These are phyloP conservation scores for Collybia nuda DNA, from an alignment of 768 basidiomycete species.

Conservation along the genomic window DNA sequence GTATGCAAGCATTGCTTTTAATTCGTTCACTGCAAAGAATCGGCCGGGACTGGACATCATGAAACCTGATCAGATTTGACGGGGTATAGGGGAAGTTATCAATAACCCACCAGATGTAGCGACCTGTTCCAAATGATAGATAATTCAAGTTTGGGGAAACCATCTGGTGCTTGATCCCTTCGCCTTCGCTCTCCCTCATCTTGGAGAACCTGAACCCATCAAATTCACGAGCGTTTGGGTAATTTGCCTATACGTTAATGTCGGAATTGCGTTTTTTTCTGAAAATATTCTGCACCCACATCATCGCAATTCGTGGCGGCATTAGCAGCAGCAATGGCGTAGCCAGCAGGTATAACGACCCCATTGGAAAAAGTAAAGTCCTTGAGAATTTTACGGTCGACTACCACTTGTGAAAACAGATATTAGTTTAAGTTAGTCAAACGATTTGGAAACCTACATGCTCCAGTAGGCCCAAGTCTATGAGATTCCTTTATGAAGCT, in stretches of 20 bases:
- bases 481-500: conserved; percentile 39
- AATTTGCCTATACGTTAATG: neutral
- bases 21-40: conserved; percentile 37
- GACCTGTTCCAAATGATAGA: conserved; percentile 31
- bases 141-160: conserved; percentile 24
- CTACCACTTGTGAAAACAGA: conserved; percentile 9
- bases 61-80: neutral
- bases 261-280: neutral
- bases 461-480: conserved; percentile 12
- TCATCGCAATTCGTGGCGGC: conserved; percentile 25
- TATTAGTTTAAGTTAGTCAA: no score
- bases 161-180: conserved; percentile 28
- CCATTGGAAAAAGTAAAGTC: conserved; percentile 47
- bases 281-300: neutral
- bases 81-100: neutral
- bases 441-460: no score
- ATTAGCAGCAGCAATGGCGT: conserved; percentile 27
- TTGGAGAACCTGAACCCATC: conserved; percentile 42
- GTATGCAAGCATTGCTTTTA: conserved; percentile 37
- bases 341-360: conserved; percentile 35
- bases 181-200: conserved; percentile 24
- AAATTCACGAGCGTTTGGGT: conserved; percentile 30
- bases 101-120: conserved; percentile 19
- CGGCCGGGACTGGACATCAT: conserved; percentile 40
- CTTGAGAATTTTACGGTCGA: conserved; percentile 27